A percentile compares a stretch with the other conserved stretches of the same genome.
Conservation (phyloP, 768 basidiomycete genomes). For the Leucocoprinus sp. region DNA sequence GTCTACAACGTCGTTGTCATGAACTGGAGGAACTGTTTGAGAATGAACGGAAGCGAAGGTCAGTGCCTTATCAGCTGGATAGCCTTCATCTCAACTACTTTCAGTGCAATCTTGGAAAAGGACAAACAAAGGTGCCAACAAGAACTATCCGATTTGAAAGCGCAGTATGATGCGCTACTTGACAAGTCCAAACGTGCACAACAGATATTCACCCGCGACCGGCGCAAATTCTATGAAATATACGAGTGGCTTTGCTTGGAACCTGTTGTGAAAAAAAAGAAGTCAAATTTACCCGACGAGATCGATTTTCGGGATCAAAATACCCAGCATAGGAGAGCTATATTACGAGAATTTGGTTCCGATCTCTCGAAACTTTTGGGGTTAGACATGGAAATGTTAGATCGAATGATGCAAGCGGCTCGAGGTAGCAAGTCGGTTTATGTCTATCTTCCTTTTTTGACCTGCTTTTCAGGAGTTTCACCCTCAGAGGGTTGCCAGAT, state of each 20-base stretch:
- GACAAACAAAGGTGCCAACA: slow-evolving; percentile 9
- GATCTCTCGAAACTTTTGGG: slow-evolving; percentile 16
- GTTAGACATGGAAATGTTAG: slow-evolving; percentile 31
- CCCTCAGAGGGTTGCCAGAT: too few relatives aligned
- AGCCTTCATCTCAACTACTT: background rate
- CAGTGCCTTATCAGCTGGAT: background rate
- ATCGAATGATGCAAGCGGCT: background rate
- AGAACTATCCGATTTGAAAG: slow-evolving; percentile 28
- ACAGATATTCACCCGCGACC: slow-evolving; percentile 30
- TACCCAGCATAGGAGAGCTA: slow-evolving; percentile 2
- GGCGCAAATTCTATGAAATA: slow-evolving; percentile 42
- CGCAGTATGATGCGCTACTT: slow-evolving; percentile 37
- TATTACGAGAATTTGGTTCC: slow-evolving; percentile 10
- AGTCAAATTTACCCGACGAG: slow-evolving; percentile 5
- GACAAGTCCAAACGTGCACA: slow-evolving; percentile 36
- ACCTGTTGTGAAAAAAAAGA: slow-evolving; percentile 3
- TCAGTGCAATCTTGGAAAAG: slow-evolving; percentile 5
- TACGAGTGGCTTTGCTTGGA: slow-evolving; percentile 26
- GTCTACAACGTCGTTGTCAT: slow-evolving; percentile 16
- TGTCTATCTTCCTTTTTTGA: background rate
- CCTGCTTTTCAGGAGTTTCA: too few relatives aligned
- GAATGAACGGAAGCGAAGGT: slow-evolving; percentile 5
- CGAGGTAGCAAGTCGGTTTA: background rate
- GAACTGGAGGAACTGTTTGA: slow-evolving; percentile 18
- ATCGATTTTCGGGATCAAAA: slow-evolving; percentile 5